Evolutionary conservation across 805 yeast genomes (phyloP).

Genomic region (Cyberlindnera mrakii): DNA sequence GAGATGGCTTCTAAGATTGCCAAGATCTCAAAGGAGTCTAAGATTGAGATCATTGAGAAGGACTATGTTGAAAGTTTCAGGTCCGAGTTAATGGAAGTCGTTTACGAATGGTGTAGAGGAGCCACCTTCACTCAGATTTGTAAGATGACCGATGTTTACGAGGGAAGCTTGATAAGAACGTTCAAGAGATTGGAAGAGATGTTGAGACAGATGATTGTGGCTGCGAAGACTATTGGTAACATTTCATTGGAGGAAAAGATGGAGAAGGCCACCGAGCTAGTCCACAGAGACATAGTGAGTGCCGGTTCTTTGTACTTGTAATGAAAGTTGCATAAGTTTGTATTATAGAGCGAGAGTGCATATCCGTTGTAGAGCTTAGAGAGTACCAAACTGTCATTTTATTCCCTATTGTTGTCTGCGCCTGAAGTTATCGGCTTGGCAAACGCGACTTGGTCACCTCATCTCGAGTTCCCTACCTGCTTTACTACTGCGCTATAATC

Average conservation of each 20-base stretch:
- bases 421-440: no score
- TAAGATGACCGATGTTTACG: constrained; percentile 98
- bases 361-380: no score
- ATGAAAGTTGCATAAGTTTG: constrained; percentile 1
- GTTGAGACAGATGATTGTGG: constrained; percentile 81
- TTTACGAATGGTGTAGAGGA: constrained; percentile 94
- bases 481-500: no score
- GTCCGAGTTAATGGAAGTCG: constrained; percentile 95
- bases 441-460: no score
- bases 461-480: no score
- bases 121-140: constrained; percentile 95
- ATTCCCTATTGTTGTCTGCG: no score
- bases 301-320: constrained; percentile 84
- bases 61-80: constrained; percentile 90
- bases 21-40: constrained; percentile 81
- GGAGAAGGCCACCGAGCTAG: constrained; percentile 77
- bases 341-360: no score
- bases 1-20: constrained; percentile 92
- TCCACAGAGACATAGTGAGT: constrained; percentile 93
- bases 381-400: no score
- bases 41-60: constrained; percentile 83
- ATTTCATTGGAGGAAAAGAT: constrained; percentile 78
- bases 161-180: constrained; percentile 92
- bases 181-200: constrained; percentile 92
- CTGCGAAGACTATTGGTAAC: constrained; percentile 94